Evolutionary conservation across 495 filamentous ascomycete species (phyloP).

Genomic region (Aspergillus conjunctus): DNA sequence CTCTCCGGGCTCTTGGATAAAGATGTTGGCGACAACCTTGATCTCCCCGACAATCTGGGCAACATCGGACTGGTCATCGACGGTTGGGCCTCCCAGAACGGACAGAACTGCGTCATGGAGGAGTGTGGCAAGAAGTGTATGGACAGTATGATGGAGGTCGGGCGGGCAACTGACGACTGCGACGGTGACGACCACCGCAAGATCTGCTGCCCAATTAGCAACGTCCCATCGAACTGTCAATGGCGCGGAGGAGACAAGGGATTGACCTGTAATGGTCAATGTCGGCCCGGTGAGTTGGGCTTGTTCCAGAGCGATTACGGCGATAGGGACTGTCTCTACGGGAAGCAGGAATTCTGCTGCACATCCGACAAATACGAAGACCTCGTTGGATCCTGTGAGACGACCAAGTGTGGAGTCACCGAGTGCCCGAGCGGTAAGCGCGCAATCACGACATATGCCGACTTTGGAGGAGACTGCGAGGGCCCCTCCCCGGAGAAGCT

Average conservation of each 20-base stretch:
- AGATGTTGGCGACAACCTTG: background rate
- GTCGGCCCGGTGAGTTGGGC: background rate
- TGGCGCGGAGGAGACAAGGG: background rate
- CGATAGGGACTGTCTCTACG: background rate
- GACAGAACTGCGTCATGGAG: background rate
- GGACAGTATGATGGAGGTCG: background rate
- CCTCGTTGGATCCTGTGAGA: background rate
- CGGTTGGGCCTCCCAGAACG: background rate
- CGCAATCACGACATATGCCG: background rate
- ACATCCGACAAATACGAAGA: background rate
- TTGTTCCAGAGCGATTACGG: background rate
- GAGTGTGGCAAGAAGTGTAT: background rate
- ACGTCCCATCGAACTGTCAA: background rate
- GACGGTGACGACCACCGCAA: background rate
- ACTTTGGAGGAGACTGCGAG: background rate
- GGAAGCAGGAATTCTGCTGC: constrained; percentile 1
- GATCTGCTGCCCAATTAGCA: background rate
- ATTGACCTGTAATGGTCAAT: background rate
- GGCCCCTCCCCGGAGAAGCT: background rate
- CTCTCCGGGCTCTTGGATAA: background rate
- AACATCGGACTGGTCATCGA: background rate
- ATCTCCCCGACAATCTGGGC: background rate
- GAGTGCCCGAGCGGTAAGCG: background rate
- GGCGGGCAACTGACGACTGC: background rate
- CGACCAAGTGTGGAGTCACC: background rate